Percentiles rank a stretch among this genome's conserved stretches.
Evolutionary conservation across 2,329 filamentous ascomycete genomes (phyloP).

Genomic region (Arthroderma sp.): DNA sequence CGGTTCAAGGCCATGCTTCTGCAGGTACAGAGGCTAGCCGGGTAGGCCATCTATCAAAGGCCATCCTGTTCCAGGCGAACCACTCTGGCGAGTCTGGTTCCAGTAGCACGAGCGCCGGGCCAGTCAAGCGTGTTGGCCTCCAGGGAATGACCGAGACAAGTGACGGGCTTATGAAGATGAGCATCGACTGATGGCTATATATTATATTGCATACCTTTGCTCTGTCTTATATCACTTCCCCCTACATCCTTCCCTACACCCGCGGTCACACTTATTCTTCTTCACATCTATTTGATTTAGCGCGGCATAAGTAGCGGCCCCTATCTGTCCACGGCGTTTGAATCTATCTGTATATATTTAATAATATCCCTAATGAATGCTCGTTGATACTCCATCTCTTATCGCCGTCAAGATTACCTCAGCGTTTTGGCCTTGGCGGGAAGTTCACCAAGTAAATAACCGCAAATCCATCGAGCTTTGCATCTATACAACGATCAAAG

Average conservation of each 20-base stretch:
- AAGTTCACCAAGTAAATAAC: not conserved
- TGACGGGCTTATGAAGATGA: constrained; percentile 93
- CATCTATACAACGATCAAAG: not conserved
- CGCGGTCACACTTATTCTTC: no score
- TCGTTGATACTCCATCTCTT: not conserved
- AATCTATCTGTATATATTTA: not conserved
- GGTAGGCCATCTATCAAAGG: constrained; percentile 22
- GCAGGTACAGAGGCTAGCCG: constrained; percentile 30
- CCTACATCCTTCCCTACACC: not conserved
- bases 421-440: not conserved
- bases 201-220: not conserved
- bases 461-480: not conserved
- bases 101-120: constrained; percentile 39
- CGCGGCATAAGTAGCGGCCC: not conserved
- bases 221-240: no score
- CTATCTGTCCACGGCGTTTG: not conserved
- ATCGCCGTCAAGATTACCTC: not conserved
- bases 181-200: constrained; percentile 57
- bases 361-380: not conserved
- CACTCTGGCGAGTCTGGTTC: constrained; percentile 20
- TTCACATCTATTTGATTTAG: not conserved
- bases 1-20: constrained; percentile 25
- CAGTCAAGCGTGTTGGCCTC: constrained; percentile 55
- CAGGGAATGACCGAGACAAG: constrained; percentile 95
- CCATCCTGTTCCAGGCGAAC: constrained; percentile 1